phyloP scores from a whole-genome alignment of 768 basidiomycete species.

The Mycena pura region DNA sequence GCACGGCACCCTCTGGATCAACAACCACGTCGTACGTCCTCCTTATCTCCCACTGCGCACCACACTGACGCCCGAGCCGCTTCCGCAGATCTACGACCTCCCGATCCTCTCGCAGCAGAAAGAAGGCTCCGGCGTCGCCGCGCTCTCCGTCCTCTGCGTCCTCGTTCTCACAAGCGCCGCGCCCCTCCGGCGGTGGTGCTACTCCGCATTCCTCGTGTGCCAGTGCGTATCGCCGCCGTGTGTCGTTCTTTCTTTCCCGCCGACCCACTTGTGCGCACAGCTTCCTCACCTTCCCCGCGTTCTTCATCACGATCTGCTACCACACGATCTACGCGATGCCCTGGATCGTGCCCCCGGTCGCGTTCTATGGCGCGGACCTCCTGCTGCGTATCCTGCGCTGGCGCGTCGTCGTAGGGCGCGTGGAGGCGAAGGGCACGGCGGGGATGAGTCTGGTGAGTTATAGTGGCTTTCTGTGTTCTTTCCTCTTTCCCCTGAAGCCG shows the following conservation, averaged over 20 bases:
- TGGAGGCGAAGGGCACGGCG: slow-evolving; percentile 52
- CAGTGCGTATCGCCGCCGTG: slow-evolving; percentile 89
- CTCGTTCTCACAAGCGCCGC: slow-evolving; percentile 70
- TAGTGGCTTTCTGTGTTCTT: slow-evolving; percentile 44
- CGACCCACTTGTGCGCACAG: slow-evolving; percentile 50
- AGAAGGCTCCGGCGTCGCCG: slow-evolving; percentile 76
- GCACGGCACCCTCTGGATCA: slow-evolving; percentile 17
- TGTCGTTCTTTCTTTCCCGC: slow-evolving; percentile 45
- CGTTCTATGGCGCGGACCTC: slow-evolving; percentile 69
- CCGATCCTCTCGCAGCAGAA: slow-evolving; percentile 75
- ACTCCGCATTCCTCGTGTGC: slow-evolving; percentile 67
- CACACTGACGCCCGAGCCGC: neutral
- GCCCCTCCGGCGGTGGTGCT: slow-evolving; percentile 54
- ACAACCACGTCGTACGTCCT: slow-evolving; percentile 6
- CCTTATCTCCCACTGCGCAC: too few species aligned
- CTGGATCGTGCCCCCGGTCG: slow-evolving; percentile 42
- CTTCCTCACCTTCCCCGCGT: slow-evolving; percentile 60
- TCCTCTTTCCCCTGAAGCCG: slow-evolving; percentile 33
- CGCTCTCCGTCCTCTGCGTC: slow-evolving; percentile 65
- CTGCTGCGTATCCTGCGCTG: slow-evolving; percentile 59
- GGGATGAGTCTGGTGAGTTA: slow-evolving; percentile 61
- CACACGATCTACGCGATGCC: slow-evolving; percentile 69
- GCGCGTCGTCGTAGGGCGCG: slow-evolving; percentile 62
- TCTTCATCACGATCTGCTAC: slow-evolving; percentile 79
- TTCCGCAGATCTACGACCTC: slow-evolving; percentile 35